Evolutionary conservation across 176 grass and related monocot species (phyloP), one percentile per base, ranked within the genome.

Genomic region (Oryza brachyantha): DNA sequence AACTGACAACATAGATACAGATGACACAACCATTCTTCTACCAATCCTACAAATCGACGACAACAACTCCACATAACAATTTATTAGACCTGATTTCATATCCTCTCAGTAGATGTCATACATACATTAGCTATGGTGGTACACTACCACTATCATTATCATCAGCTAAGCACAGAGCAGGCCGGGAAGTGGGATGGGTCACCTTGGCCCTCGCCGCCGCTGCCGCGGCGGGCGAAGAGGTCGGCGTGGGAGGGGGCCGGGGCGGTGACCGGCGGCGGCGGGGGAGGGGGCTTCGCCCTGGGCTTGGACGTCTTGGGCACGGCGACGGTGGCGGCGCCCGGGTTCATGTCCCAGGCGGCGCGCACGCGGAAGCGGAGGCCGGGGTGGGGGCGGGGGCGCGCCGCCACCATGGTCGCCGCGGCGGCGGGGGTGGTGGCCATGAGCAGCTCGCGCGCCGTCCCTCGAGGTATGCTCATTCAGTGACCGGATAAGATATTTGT

Each of bases 331-430:
- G 81, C 54, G 21, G 70, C 81, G 5, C 70, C 69, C 0, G 86
- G 86, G 76, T 84, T 88, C 80, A 83, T 88, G 81, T 88, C 86
- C 86, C 86, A 88, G 40, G 86, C 86, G 6, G 86, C 86, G 32
- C 70, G 66, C 42, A 85, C 66, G 57, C 3, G 54, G 66, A 84
- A 68, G 62, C 61, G 62, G 19, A 71, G 21, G 13, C 61, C 67
- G 13, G 29, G 79, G 36, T 61, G 63, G 54, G n/a, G n/a, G n/a
- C n/a, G n/a, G n/a, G n/a, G n/a, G n/a, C 38, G 86, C 39, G 76
- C 54, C 10, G 69, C 32, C 62, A 75, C 25, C 70, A 74, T 74
- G 78, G 76, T 36, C 40, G 81, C 69, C 55, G 76, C 76, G 40
- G 65, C 69, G 76, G 76, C 41, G 41, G 41, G 6, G 76, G 70